Percentiles rank a stretch among this genome's conserved stretches.
These are phyloP conservation scores for Diaporthe capsici DNA, from an alignment of 2,329 filamentous ascomycete genomes.

Conservation along the genomic window DNA sequence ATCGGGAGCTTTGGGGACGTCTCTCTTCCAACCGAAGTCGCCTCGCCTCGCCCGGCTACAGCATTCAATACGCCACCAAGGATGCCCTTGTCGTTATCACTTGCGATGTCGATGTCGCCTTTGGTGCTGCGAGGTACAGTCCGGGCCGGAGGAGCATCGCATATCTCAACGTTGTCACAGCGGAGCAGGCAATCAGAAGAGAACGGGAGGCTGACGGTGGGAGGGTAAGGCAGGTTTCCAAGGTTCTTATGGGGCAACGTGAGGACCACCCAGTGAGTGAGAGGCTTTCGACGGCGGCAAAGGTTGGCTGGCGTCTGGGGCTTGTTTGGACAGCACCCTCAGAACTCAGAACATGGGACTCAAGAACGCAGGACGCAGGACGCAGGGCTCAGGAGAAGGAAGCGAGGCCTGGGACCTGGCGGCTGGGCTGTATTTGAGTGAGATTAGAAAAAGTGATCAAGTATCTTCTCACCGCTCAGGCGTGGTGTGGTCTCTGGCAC, in stretches of 20 bases:
- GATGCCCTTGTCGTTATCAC: slow-evolving; percentile 26
- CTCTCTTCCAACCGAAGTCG: neutral
- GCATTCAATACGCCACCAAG: neutral
- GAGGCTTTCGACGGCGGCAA: slow-evolving; percentile 15
- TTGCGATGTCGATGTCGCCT: neutral
- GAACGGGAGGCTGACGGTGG: neutral
- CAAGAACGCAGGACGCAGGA: neutral
- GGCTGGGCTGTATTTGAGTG: slow-evolving; percentile 20
- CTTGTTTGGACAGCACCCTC: slow-evolving; percentile 14
- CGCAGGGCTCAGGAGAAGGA: neutral
- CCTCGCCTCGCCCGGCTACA: slow-evolving; percentile 1
- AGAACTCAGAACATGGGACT: neutral
- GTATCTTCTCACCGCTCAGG: slow-evolving; percentile 14
- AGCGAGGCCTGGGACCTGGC: slow-evolving; percentile 9
- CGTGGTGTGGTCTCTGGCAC: neutral
- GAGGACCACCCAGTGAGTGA: neutral
- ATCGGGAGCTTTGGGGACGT: neutral
- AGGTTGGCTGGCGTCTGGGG: slow-evolving; percentile 3
- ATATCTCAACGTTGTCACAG: slow-evolving; percentile 14
- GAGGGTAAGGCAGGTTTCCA: neutral
- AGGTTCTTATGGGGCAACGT: neutral
- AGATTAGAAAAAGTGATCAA: slow-evolving; percentile 10
- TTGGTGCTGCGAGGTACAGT: slow-evolving; percentile 2
- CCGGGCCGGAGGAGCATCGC: slow-evolving; percentile 21
- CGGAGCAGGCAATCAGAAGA: neutral